Base-by-base conservation (phyloP, 148 eudicot species). In the Rhododendron simsii region DNA sequence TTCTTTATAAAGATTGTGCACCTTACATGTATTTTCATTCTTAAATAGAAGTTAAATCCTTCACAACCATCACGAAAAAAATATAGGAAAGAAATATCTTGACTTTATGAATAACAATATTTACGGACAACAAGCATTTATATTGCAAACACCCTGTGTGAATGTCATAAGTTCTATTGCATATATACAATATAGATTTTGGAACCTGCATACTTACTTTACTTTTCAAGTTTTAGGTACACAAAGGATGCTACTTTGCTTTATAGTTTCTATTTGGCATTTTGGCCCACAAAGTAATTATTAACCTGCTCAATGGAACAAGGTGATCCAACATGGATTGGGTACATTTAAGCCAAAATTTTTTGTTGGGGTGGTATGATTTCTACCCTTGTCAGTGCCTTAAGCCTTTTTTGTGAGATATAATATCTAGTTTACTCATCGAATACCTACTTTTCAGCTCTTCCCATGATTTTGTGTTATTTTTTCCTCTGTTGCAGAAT, bases 311-410 rank as follows among this genome's bases (percentile, higher is more conserved):
- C 98, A 26, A 95, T 97, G 99, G 98, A 97, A 94, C 92, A 80
- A 83, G 96, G 98, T 23, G 98, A 93, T 86, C 99, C 99, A 84
- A 95, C 98, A 79, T 95, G 98, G 98, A 91, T 93, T 88, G 99
- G 98, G 78, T 97, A 95, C 90, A 88, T 95, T 69, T 93, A 95
- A 85, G 99, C 99, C 53, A 57, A 97, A 39, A 0, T 3, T 97
- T 85, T 95, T 97, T 86, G 89, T 91, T 89, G 99, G 99, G 88
- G 98, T 97, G 98, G 99, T 97, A 95, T 80, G 94, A 71, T 86
- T 85, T 86, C 73, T 90, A 53, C 87, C 67, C 65, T 76, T 35
- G 5, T 79, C 77, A 26, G 3, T 26, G 30, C 63, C 30, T 14
- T 15, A 18, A 81, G 39, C 13, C 18, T 57, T 57, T 81, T 37